phyloP scores from a whole-genome alignment of 1,284 basidiomycete genomes.

The Microbotryum lychnidis-dioicae region DNA sequence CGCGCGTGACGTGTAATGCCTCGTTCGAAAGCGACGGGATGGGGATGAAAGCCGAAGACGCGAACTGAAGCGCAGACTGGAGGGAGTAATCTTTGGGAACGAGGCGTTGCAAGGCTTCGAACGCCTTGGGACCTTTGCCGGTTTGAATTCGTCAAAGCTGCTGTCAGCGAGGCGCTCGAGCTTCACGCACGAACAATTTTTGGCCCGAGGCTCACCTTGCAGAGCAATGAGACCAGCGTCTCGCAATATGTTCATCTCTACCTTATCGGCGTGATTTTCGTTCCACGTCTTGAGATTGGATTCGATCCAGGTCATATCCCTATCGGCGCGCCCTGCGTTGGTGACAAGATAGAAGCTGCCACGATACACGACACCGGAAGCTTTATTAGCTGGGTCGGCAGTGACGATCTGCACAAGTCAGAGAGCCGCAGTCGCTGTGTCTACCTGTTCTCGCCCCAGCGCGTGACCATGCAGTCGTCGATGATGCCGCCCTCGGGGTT shows the following conservation, averaged over 20 bases:
- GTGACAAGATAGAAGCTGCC: constrained; percentile 89
- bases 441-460: constrained; percentile 40
- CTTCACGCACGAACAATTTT: constrained; percentile 2
- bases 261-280: constrained; percentile 49
- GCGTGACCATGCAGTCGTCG: constrained; percentile 62
- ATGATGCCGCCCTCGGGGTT: constrained; percentile 88
- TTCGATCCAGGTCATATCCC: constrained; percentile 72
- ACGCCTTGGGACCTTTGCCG: constrained; percentile 64
- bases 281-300: constrained; percentile 69
- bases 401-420: neutral
- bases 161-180: neutral
- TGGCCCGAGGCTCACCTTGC: constrained; percentile 48
- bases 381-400: neutral
- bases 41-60: constrained; percentile 64
- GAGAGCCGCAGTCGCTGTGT: neutral
- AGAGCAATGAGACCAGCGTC: constrained; percentile 83
- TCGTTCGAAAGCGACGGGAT: constrained; percentile 56
- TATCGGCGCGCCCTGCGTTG: constrained; percentile 78
- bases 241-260: constrained; percentile 73
- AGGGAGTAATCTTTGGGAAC: constrained; percentile 52
- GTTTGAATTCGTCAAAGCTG: neutral
- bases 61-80: constrained; percentile 71
- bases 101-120: constrained; percentile 61
- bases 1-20: constrained; percentile 79
- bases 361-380: neutral